Base-by-base conservation (phyloP, 805 yeast species). In the Suhomyces xylopsoci region DNA sequence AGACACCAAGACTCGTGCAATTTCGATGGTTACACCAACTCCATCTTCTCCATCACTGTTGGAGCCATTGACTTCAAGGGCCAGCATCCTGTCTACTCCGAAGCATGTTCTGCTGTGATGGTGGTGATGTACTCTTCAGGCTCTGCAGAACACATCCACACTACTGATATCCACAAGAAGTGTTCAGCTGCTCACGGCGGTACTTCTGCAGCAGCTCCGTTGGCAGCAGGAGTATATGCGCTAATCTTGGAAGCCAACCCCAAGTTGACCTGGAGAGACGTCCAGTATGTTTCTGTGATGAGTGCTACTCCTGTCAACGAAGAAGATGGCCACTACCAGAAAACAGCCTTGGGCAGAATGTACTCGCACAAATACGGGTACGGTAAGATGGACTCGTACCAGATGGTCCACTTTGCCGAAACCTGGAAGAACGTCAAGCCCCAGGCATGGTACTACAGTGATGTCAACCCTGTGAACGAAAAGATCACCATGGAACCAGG, bases 161-260 rank as follows among this genome's bases (percentile, higher is more conserved):
- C 98, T 6, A 88, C 97, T 1, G 96, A 89, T 65, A 79, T 89
- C 43, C 77, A 84, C 48, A 79, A 80, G 6, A 69, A 73, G 58
- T 94, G 99, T 68, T 74, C 96, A 1, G 78, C 78, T 38, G 68
- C 60, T 24, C 99, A 94, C 68, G 97, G 97, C 9, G 99, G 99
- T 19, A 94, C 99, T 0, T 93, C 98, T 20, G 99, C 99, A 0
- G 97, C 99, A 14, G 99, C 99, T 0, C 99, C 99, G 0, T 77
- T 94, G 52, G 98, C 97, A 0, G 97, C 98, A 0, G 99, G 98
- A n/a, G 80, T 94, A 1, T 90, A 88, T 66, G 82, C 97, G 0
- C 74, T 94, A 49, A 89, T 89, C 2, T 74, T 94, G 48, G 84
- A 86, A 60, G 91, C 87, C 3, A 88, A 96, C 58, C 96, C 97